phyloP scores from a whole-genome alignment of 768 basidiomycete genomes.

The Galerina sulciceps region DNA sequence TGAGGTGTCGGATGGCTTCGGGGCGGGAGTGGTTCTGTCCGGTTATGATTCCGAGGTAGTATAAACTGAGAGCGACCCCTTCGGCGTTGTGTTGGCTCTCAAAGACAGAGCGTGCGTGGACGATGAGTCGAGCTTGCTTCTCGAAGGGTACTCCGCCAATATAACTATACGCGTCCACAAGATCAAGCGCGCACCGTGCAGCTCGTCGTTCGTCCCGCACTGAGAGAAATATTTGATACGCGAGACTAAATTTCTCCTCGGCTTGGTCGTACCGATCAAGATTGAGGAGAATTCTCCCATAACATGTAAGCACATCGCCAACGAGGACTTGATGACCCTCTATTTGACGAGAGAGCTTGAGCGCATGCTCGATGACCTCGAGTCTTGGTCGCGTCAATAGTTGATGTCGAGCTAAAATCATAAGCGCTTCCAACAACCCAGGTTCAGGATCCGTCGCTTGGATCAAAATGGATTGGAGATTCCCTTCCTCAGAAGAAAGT shows the following conservation, averaged over 20 bases:
- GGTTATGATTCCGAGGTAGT: background rate
- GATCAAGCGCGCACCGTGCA: background rate
- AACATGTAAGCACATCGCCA: background rate
- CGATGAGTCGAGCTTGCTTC: too few relatives aligned
- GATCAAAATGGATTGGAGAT: background rate
- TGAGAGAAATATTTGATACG: background rate
- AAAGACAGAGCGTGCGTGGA: background rate
- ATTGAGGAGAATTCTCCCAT: background rate
- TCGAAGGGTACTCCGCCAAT: too few relatives aligned
- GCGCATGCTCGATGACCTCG: background rate
- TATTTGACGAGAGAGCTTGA: background rate
- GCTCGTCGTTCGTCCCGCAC: background rate
- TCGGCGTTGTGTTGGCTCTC: background rate
- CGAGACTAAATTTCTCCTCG: background rate
- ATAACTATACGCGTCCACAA: too few relatives aligned
- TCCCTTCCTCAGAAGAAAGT: background rate
- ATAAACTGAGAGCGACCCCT: background rate
- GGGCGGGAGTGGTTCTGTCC: background rate
- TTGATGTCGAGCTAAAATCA: background rate
- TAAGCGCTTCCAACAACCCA: background rate
- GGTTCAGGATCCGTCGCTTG: too few relatives aligned
- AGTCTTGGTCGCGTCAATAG: background rate
- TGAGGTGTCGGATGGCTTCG: background rate
- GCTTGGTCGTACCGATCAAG: background rate
- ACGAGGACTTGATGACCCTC: background rate